Percentiles rank a stretch among this genome's conserved stretches.
These are phyloP conservation scores for Rhamnella rubrinervis DNA, from an alignment of 331 rosid genomes.

Conservation along the genomic window DNA sequence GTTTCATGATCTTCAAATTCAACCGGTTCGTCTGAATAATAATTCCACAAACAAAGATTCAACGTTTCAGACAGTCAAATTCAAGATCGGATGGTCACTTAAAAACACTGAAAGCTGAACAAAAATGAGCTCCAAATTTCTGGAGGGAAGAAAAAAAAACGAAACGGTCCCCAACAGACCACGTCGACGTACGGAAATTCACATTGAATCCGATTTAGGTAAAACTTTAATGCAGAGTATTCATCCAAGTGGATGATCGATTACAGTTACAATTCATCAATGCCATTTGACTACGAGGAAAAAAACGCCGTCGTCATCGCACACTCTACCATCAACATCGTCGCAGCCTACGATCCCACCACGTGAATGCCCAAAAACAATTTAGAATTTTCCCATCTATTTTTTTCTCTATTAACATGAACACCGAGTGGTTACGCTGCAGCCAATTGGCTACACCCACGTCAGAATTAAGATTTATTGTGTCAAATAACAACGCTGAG, in stretches of 20 bases:
- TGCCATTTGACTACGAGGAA: not conserved
- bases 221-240: not conserved
- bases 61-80: not conserved
- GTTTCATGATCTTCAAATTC: conserved; percentile 64
- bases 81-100: too few species aligned
- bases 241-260: conserved; percentile 5
- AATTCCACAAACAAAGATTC: not conserved
- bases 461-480: not conserved
- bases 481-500: not conserved
- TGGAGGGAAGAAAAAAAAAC: not conserved
- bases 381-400: not conserved
- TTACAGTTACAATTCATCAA: conserved; percentile 4
- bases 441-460: conserved; percentile 34
- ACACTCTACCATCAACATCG: not conserved
- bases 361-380: not conserved
- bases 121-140: not conserved
- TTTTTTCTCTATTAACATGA: not conserved
- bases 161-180: not conserved
- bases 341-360: not conserved
- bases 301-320: not conserved
- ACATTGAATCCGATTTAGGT: not conserved
- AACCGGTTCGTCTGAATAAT: conserved; percentile 46
- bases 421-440: not conserved
- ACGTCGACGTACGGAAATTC: not conserved
- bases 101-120: not conserved